phyloP scores from a whole-genome alignment of 2,329 filamentous ascomycete genomes.

The Phaeosphaeria sp. region DNA sequence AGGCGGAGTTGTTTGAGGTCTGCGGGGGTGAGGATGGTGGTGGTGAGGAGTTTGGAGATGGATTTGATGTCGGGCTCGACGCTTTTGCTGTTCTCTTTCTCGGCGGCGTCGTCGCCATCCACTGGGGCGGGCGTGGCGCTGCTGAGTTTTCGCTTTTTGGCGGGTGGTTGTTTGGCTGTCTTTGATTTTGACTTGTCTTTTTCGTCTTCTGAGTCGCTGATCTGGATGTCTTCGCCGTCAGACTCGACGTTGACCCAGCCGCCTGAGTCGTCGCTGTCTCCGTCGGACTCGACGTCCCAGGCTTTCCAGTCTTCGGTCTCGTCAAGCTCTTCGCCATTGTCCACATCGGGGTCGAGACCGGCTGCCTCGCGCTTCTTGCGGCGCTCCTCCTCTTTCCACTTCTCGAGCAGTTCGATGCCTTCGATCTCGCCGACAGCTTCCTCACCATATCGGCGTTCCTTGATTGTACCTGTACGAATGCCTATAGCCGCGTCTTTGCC shows the following conservation, averaged over 20 bases:
- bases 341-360: slow-evolving; percentile 68
- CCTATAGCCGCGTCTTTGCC: slow-evolving; percentile 90
- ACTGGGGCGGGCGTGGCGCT: slow-evolving; percentile 40
- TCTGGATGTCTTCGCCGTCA: slow-evolving; percentile 77
- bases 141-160: slow-evolving; percentile 69
- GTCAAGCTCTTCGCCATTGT: slow-evolving; percentile 66
- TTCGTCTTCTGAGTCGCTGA: slow-evolving; percentile 77
- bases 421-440: slow-evolving; percentile 85
- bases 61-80: slow-evolving; percentile 48
- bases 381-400: slow-evolving; percentile 92
- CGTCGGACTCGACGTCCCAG: slow-evolving; percentile 67
- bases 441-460: slow-evolving; percentile 82
- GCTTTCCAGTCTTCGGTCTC: slow-evolving; percentile 63
- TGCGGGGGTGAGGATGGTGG: slow-evolving; percentile 90
- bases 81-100: slow-evolving; percentile 48
- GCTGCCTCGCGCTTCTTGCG: slow-evolving; percentile 74
- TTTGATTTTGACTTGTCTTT: slow-evolving; percentile 52
- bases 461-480: slow-evolving; percentile 75
- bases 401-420: slow-evolving; percentile 86
- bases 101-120: slow-evolving; percentile 12
- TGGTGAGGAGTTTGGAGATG: slow-evolving; percentile 79
- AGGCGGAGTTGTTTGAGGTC: slow-evolving; percentile 95
- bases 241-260: slow-evolving; percentile 93
- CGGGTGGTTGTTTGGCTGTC: slow-evolving; percentile 58
- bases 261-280: slow-evolving; percentile 73